Evolutionary conservation across 805 yeast genomes (phyloP).

Genomic region (Saccharomycopsis babjevae): DNA sequence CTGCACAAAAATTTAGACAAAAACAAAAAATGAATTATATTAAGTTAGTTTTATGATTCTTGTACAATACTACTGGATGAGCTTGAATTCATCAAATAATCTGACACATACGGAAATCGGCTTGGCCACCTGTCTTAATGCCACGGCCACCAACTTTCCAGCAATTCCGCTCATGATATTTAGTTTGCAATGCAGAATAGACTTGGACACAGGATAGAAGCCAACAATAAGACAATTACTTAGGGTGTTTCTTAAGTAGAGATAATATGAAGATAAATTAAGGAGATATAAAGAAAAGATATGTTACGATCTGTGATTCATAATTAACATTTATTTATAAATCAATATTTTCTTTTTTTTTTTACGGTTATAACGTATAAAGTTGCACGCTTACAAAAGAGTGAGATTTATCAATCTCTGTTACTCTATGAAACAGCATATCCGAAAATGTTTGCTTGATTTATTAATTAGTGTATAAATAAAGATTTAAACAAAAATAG

Average conservation of each 20-base stretch:
- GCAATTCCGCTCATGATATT: constrained; percentile 62
- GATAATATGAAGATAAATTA: not conserved
- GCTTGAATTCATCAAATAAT: not conserved
- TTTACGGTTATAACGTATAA: not conserved
- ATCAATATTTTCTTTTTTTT: not conserved
- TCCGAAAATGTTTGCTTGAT: too few species aligned
- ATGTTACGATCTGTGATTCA: too few species aligned
- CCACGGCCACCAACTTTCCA: constrained; percentile 58
- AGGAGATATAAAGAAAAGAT: not conserved
- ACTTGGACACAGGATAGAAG: too few species aligned
- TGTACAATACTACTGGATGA: not conserved
- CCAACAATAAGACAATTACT: not conserved
- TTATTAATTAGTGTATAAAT: too few species aligned
- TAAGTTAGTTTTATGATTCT: not conserved
- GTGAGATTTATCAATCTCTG: too few species aligned
- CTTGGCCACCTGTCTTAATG: constrained; percentile 66
- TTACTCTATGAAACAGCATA: too few species aligned
- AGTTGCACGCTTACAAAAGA: too few species aligned
- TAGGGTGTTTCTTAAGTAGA: not conserved
- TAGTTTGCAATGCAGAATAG: not conserved
- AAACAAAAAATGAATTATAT: not conserved
- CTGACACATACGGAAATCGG: constrained; percentile 51
- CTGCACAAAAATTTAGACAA: constrained; percentile 2
- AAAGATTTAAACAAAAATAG: too few species aligned
- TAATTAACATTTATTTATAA: not conserved